Evolutionary conservation across 1,139 yeast species (phyloP).

Genomic region (Yamadazyma dushanensis): DNA sequence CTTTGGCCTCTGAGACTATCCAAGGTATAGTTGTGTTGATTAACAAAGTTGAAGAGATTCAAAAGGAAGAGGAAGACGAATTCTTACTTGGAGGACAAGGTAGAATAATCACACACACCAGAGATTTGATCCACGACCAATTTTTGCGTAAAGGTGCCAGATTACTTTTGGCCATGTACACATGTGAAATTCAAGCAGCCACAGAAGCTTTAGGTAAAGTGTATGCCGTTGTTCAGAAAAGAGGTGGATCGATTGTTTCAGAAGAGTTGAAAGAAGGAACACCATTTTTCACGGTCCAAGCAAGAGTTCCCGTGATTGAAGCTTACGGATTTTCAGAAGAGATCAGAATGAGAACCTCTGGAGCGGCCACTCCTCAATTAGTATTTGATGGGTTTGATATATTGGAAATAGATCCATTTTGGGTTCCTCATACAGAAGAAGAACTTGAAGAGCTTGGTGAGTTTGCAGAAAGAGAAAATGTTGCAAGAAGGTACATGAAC

Average conservation of each 20-base stretch:
- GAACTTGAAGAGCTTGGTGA: slow-evolving; percentile 94
- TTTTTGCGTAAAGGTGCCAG: slow-evolving; percentile 85
- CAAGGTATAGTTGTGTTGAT: slow-evolving; percentile 71
- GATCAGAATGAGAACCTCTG: slow-evolving; percentile 88
- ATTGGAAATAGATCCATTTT: slow-evolving; percentile 91
- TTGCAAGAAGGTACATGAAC: slow-evolving; percentile 86
- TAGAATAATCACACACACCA: slow-evolving; percentile 68
- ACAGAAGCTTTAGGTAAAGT: slow-evolving; percentile 95
- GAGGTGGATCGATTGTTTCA: slow-evolving; percentile 80
- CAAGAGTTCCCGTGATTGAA: slow-evolving; percentile 88
- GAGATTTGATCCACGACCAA: slow-evolving; percentile 70
- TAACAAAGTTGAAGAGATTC: slow-evolving; percentile 24
- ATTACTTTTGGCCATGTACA: slow-evolving; percentile 85
- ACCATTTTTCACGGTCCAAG: slow-evolving; percentile 86
- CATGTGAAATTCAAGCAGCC: slow-evolving; percentile 93
- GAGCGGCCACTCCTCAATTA: slow-evolving; percentile 96
- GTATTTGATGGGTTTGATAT: slow-evolving; percentile 87
- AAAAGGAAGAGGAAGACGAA: slow-evolving; percentile 30
- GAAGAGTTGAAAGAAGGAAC: slow-evolving; percentile 99
- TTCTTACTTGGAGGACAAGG: slow-evolving; percentile 53
- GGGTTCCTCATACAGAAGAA: slow-evolving; percentile 99
- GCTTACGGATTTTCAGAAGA: slow-evolving; percentile 98
- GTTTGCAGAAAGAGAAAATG: slow-evolving; percentile 86
- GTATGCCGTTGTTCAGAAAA: slow-evolving; percentile 86
- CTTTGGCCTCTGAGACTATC: slow-evolving; percentile 82